phyloP scores from a whole-genome alignment of 495 filamentous ascomycete genomes.

The Annulohypoxylon stygium region DNA sequence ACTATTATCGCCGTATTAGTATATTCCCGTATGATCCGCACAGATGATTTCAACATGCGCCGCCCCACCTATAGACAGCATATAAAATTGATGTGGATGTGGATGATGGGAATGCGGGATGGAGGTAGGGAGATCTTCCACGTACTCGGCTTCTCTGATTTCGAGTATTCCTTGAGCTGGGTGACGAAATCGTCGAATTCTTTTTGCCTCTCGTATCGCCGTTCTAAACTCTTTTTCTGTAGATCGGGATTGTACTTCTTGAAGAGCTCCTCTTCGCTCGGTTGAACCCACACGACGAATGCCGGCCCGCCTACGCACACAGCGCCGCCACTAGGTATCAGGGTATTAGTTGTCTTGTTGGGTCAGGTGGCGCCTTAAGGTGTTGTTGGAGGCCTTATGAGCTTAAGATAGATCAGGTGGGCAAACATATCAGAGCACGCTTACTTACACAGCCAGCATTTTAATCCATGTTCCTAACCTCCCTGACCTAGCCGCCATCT shows the following conservation, averaged over 20 bases:
- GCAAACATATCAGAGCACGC: constrained; percentile 19
- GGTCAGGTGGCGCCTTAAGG: constrained; percentile 10
- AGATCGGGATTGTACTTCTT: constrained; percentile 93
- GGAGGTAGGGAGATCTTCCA: not conserved
- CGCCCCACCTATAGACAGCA: too few species aligned
- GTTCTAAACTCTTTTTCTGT: constrained; percentile 82
- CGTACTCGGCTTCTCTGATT: constrained; percentile 84
- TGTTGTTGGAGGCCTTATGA: constrained; percentile 3
- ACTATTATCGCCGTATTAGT: constrained; percentile 59
- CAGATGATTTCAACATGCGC: not conserved
- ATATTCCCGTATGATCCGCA: constrained; percentile 13
- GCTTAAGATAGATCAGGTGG: constrained; percentile 21
- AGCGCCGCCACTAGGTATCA: constrained; percentile 68
- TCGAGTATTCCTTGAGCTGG: constrained; percentile 87
- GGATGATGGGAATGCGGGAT: not conserved
- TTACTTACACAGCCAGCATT: constrained; percentile 71
- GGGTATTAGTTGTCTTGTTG: constrained; percentile 39
- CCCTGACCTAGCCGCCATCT: constrained; percentile 50
- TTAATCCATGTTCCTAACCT: constrained; percentile 55
- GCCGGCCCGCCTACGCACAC: constrained; percentile 87
- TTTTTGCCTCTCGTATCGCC: constrained; percentile 77
- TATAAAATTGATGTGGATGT: not conserved
- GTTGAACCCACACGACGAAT: constrained; percentile 81
- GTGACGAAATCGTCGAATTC: constrained; percentile 90
- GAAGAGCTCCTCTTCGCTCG: constrained; percentile 92